Base-by-base conservation (phyloP, 495 filamentous ascomycete species). In the Evernia prunastri region DNA sequence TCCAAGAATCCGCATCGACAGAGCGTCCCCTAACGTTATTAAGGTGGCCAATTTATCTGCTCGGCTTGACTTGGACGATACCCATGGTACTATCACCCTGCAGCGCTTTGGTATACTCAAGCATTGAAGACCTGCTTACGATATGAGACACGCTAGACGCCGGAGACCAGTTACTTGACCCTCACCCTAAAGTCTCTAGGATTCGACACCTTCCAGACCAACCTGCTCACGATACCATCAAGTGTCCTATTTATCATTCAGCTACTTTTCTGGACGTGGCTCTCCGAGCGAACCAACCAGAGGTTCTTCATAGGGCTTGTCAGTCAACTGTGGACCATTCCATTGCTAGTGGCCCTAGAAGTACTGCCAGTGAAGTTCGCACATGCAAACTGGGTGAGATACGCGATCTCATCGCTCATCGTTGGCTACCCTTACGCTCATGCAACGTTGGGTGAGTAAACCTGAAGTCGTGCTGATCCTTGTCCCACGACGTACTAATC, bases 41-140 rank as follows among this genome's bases (percentile, higher is more conserved):
- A n/a, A n/a, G n/a, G 71, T 91, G 87, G 85, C 83, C 85, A 0
- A 80, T 89, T 33, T 91, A 89, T 67, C 66, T 87, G 25, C 67
- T 89, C 11, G 86, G 87, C 13, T 53, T 91, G 11, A 74, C 77
- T 0, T 84, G 77, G 69, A 72, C 78, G 58, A 84, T 88, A 27
- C 85, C 87, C 1, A 71, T 72, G 18, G 74, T 73, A 0, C 82
- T 85, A 0, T 75, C 79, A 10, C n/a, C n/a, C n/a, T n/a, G n/a
- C n/a, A n/a, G n/a, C n/a, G n/a, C n/a, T n/a, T n/a, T n/a, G n/a
- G n/a, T n/a, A n/a, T n/a, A n/a, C n/a, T n/a, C n/a, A n/a, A n/a
- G n/a, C n/a, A n/a, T n/a, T n/a, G n/a, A n/a, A n/a, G n/a, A n/a
- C n/a, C n/a, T n/a, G n/a, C n/a, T n/a, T n/a, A n/a, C n/a, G n/a